A percentile compares a stretch with the other conserved stretches of the same genome.
These are phyloP conservation scores for Cytospora paraplurivora DNA, from an alignment of 2,329 filamentous ascomycete genomes.

Conservation along the genomic window DNA sequence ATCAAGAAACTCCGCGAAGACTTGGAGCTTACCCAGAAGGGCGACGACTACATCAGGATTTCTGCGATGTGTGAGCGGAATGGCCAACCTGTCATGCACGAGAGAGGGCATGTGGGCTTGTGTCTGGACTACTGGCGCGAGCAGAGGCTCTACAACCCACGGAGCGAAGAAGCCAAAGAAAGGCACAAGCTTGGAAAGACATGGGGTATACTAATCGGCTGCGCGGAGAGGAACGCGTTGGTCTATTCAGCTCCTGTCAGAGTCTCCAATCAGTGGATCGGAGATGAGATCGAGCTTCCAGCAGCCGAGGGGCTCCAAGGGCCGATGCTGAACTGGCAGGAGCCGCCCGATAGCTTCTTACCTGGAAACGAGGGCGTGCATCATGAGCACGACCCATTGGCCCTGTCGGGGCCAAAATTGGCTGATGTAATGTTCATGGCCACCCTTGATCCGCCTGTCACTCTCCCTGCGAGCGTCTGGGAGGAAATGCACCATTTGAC, in stretches of 20 bases:
- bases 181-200: slow-evolving; percentile 48
- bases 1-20: slow-evolving; percentile 58
- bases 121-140: slow-evolving; percentile 79
- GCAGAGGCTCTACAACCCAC: slow-evolving; percentile 44
- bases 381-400: slow-evolving; percentile 54
- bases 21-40: slow-evolving; percentile 45
- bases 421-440: slow-evolving; percentile 76
- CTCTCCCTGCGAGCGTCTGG: slow-evolving; percentile 67
- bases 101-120: slow-evolving; percentile 66
- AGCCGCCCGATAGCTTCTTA: slow-evolving; percentile 67
- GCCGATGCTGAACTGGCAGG: slow-evolving; percentile 67
- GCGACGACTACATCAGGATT: slow-evolving; percentile 54
- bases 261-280: slow-evolving; percentile 74
- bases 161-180: slow-evolving; percentile 34
- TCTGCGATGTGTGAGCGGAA: slow-evolving; percentile 69
- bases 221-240: slow-evolving; percentile 49
- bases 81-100: slow-evolving; percentile 72
- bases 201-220: slow-evolving; percentile 71
- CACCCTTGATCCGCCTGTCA: slow-evolving; percentile 72
- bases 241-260: slow-evolving; percentile 61
- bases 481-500: slow-evolving; percentile 62
- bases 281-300: slow-evolving; percentile 59
- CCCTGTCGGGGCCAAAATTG: slow-evolving; percentile 51
- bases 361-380: slow-evolving; percentile 44
- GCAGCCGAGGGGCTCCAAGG: slow-evolving; percentile 42